Conservation (phyloP, 2,329 filamentous ascomycete genomes). For the Dothideomycetes sp. region DNA sequence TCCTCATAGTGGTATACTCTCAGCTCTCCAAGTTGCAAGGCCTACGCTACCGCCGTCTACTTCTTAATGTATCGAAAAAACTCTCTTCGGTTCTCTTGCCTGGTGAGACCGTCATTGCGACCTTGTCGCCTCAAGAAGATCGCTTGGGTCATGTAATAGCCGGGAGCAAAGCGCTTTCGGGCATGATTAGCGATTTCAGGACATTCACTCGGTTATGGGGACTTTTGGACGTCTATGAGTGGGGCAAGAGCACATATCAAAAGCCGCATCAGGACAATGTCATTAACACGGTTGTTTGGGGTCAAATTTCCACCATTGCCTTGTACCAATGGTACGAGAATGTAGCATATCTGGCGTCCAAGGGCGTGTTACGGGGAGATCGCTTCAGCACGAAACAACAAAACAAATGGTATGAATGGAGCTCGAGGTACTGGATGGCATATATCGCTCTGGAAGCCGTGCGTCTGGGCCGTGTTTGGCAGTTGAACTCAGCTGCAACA, state of each 20-base stretch:
- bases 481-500: conserved; percentile 30
- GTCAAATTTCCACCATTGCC: conserved; percentile 59
- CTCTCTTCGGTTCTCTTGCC: conserved; percentile 32
- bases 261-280: conserved; percentile 34
- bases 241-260: conserved; percentile 41
- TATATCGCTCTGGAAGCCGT: conserved; percentile 70
- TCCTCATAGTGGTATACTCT: conserved; percentile 33
- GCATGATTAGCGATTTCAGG: conserved; percentile 59
- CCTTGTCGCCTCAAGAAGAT: conserved; percentile 27
- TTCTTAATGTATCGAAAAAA: conserved; percentile 30
- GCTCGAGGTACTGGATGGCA: conserved; percentile 68
- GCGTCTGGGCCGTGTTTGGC: conserved; percentile 43
- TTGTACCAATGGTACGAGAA: conserved; percentile 78
- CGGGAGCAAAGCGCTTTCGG: conserved; percentile 44
- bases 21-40: conserved; percentile 31
- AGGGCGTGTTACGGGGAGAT: conserved; percentile 52
- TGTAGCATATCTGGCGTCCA: conserved; percentile 63
- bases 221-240: conserved; percentile 62
- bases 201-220: conserved; percentile 71
- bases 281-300: conserved; percentile 49
- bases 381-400: conserved; percentile 35
- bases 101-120: conserved; percentile 33
- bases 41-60: conserved; percentile 27
- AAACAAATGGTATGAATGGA: conserved; percentile 58
- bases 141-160: conserved; percentile 26